Evolutionary conservation across 1,284 basidiomycete genomes (phyloP).

Genomic region (Ganoderma sinense): DNA sequence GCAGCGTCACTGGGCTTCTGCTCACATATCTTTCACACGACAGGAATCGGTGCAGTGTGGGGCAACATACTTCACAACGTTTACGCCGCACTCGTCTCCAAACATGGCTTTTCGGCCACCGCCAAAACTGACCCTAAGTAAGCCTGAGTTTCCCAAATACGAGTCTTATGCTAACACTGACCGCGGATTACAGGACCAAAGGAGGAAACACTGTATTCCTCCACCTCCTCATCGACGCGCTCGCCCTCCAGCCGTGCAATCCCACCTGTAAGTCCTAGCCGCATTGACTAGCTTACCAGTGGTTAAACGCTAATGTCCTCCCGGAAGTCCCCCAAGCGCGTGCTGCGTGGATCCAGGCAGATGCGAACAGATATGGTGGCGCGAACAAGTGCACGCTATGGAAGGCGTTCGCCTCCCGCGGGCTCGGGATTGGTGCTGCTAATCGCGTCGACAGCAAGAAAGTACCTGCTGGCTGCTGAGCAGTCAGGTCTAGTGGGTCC

Average conservation of each 20-base stretch:
- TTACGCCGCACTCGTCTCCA: conserved; percentile 52
- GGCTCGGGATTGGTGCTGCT: conserved; percentile 55
- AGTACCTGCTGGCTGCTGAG: conserved; percentile 51
- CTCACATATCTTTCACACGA: not conserved
- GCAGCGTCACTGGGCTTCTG: not conserved
- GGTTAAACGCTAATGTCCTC: not conserved
- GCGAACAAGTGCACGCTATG: conserved; percentile 55
- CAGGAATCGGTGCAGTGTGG: conserved; percentile 59
- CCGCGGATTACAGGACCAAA: conserved; percentile 28
- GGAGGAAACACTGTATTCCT: conserved; percentile 59
- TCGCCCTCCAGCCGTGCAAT: conserved; percentile 59
- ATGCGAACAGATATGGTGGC: conserved; percentile 55
- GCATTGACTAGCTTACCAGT: no score
- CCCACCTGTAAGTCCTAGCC: conserved; percentile 44
- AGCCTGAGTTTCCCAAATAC: conserved; percentile 5
- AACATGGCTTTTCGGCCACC: conserved; percentile 49
- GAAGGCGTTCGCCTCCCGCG: conserved; percentile 57
- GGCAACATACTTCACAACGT: conserved; percentile 63
- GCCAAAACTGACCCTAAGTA: conserved; percentile 42
- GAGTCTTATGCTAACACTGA: not conserved
- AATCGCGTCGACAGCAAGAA: conserved; percentile 45
- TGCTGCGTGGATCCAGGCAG: conserved; percentile 62
- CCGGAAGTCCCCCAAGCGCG: conserved; percentile 46
- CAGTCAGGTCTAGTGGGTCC: no score
- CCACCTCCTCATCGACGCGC: conserved; percentile 57